A percentile compares a stretch with the other conserved stretches of the same genome.
Evolutionary conservation across 441 rosid genomes (phyloP).

Genomic region (Populus hybrid): DNA sequence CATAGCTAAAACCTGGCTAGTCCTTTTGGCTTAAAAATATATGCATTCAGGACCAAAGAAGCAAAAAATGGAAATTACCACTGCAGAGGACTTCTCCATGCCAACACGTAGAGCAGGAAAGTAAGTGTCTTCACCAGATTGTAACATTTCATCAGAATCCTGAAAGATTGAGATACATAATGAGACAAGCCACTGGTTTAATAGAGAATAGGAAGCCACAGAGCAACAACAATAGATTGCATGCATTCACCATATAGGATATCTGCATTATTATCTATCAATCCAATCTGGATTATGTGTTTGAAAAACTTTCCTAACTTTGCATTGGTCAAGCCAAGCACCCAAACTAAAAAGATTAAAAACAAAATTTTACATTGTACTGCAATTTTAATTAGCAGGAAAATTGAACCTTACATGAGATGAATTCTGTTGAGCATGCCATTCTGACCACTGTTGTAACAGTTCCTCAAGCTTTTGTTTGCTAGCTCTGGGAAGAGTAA

Average conservation of each 20-base stretch:
- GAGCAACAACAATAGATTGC: background rate
- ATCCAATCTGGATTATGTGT: background rate
- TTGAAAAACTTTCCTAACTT: background rate
- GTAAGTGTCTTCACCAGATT: slow-evolving; percentile 84
- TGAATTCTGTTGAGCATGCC: slow-evolving; percentile 67
- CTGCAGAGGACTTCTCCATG: slow-evolving; percentile 58
- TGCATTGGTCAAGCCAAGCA: background rate
- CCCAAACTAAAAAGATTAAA: background rate
- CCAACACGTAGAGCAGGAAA: slow-evolving; percentile 83
- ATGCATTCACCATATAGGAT: background rate
- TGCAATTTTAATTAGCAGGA: background rate
- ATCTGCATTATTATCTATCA: background rate
- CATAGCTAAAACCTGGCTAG: background rate
- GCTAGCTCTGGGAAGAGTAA: slow-evolving; percentile 60
- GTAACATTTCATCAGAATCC: slow-evolving; percentile 57
- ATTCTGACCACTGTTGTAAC: slow-evolving; percentile 88
- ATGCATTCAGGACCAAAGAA: slow-evolving; percentile 3
- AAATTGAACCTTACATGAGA: slow-evolving; percentile 41
- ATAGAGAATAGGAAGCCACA: background rate
- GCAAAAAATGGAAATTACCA: slow-evolving; percentile 46
- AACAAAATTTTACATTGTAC: background rate
- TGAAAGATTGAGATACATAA: slow-evolving; percentile 30
- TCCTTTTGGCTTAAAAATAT: background rate
- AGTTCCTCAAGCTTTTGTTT: slow-evolving; percentile 75
- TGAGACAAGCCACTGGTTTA: background rate